Conservation (phyloP, 2,329 filamentous ascomycete species). For the Venturia effusa region DNA sequence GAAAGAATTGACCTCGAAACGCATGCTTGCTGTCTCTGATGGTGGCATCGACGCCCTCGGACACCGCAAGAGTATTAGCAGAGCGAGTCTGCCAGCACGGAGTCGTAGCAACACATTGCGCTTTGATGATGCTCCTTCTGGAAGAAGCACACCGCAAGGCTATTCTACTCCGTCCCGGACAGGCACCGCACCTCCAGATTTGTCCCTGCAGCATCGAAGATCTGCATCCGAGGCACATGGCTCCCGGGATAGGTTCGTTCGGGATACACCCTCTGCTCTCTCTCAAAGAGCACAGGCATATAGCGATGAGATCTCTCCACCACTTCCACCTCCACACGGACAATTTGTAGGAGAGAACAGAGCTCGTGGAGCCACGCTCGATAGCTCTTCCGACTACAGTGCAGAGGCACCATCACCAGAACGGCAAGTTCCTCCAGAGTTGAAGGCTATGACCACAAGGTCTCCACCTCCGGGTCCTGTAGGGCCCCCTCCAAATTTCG, state of each 20-base stretch:
- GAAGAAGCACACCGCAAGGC: constrained; percentile 26
- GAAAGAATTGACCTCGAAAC: constrained; percentile 74
- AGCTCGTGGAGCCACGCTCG: neutral
- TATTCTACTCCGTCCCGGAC: constrained; percentile 23
- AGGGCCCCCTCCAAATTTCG: constrained; percentile 65
- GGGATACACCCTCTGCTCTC: neutral
- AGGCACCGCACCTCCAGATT: constrained; percentile 40
- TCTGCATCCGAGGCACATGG: constrained; percentile 15
- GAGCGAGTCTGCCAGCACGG: constrained; percentile 27
- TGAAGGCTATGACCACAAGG: constrained; percentile 24
- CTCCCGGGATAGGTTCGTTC: neutral
- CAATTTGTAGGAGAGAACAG: neutral
- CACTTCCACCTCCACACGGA: constrained; percentile 10
- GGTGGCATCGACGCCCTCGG: constrained; percentile 19
- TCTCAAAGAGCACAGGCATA: neutral
- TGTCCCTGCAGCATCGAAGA: constrained; percentile 15
- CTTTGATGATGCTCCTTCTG: constrained; percentile 28
- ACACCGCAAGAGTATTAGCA: constrained; percentile 33
- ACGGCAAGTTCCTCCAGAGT: constrained; percentile 19
- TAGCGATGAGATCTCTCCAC: constrained; percentile 1
- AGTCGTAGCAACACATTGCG: constrained; percentile 24
- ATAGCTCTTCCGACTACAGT: constrained; percentile 17
- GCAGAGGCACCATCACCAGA: constrained; percentile 16
- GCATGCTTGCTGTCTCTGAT: constrained; percentile 47
- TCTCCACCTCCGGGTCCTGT: constrained; percentile 59